Base-by-base conservation (phyloP, 176 grass and related monocot genomes). In the Calamus simplicifolius region DNA sequence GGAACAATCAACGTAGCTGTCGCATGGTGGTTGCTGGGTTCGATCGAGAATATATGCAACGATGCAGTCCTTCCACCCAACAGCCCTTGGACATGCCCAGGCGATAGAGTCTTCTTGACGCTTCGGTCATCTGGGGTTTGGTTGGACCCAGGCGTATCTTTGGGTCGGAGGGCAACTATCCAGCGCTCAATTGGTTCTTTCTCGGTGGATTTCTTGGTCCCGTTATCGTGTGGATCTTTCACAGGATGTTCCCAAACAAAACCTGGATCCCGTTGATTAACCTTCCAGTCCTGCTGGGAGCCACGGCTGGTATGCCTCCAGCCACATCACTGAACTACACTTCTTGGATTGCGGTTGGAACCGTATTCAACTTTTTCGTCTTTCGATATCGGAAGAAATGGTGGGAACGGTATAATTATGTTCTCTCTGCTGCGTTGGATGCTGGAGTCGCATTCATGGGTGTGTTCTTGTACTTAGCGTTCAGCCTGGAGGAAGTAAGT, bases 391-490 rank as follows among this genome's bases (percentile, higher is more conserved):
- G 75, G 18, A 95, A 89, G 81, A 77, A 73, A 17, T 89, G 78
- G 81, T 95, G 90, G 90, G 43, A 75, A 13, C 78, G 79, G 70
- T 95, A 89, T 69, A 95, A 95, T 67, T 86, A 95, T 25, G 16
- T 95, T 19, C 89, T 95, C 23, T 95, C 89, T 0, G 85, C 81
- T 0, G 81, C 73, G 0, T 58, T 95, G 4, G 85, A 95, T 0
- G 81, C 81, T 0, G 81, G 89, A 3, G 89, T 95, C 19, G 85
- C 89, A 3, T 85, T 95, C 64, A 95, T 95, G 85, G 89, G 25
- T 0, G 79, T 89, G 48, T 16, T 83, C 43, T 29, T 89, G 16
- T 95, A 89, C 76, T 89, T 95, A 53, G 28, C 79, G 1, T 59
- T 89, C 29, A 69, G 72, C 35, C 72, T 95, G 76, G 69, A 85